Percentiles rank a stretch among this genome's conserved stretches.
Conservation (phyloP, 352 stramenopile species). For the Globisporangium megalacanthum region DNA sequence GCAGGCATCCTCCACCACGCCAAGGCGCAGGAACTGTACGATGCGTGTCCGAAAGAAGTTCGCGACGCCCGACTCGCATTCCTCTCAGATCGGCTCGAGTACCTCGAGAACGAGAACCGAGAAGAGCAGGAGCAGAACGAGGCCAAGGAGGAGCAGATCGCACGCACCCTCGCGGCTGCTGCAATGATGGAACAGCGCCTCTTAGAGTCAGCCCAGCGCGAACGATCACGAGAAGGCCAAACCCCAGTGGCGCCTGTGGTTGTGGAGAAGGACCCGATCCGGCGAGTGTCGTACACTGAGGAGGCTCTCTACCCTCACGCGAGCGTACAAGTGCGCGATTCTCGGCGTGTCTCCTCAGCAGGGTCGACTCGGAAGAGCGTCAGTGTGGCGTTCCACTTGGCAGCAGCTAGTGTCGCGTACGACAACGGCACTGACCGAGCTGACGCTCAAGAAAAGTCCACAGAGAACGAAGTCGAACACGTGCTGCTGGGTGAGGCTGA, state of each 20-base stretch:
- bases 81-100: slow-evolving; percentile 34
- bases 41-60: slow-evolving; percentile 43
- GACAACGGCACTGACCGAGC: neutral
- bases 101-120: slow-evolving; percentile 28
- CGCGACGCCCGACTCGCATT: slow-evolving; percentile 38
- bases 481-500: too few species aligned
- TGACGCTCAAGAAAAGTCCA: neutral
- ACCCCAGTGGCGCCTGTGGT: neutral
- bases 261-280: neutral
- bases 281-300: slow-evolving; percentile 6
- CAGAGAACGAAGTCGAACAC: neutral
- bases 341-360: slow-evolving; percentile 10
- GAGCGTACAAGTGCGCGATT: neutral
- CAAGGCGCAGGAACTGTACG: slow-evolving; percentile 40
- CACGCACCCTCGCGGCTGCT: slow-evolving; percentile 12
- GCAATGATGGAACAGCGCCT: slow-evolving; percentile 32
- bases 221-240: slow-evolving; percentile 1
- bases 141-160: slow-evolving; percentile 20
- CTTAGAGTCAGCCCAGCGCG: slow-evolving; percentile 22
- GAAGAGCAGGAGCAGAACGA: slow-evolving; percentile 18
- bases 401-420: neutral
- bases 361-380: slow-evolving; percentile 8
- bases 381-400: neutral
- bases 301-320: neutral
- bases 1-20: slow-evolving; percentile 53